Conservation (phyloP, 306 rosid genomes). For the Quercus variabilis region DNA sequence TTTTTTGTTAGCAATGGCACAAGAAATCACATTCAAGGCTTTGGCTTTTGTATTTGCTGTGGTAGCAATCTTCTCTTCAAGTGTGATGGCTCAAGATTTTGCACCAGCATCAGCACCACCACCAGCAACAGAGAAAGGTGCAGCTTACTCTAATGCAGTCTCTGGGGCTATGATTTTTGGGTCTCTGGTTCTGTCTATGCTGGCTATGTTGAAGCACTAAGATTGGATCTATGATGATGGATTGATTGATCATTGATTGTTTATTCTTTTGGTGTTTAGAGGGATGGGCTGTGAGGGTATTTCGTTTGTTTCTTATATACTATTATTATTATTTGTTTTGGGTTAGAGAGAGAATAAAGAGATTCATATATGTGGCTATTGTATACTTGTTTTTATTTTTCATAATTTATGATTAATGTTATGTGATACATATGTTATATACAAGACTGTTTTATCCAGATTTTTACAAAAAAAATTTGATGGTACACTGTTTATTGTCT, state of each 20-base stretch:
- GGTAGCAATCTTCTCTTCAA: slow-evolving; percentile 20
- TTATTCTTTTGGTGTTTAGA: not conserved
- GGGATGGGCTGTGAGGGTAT: not conserved
- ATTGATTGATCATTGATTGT: too few species aligned
- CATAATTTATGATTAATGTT: not conserved
- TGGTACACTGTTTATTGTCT: too few species aligned
- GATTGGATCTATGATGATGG: not conserved
- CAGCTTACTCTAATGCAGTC: slow-evolving; percentile 12
- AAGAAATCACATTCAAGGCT: slow-evolving; percentile 2
- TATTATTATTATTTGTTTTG: slow-evolving; percentile 9
- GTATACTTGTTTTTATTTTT: not conserved
- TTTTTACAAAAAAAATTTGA: too few species aligned
- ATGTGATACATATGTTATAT: not conserved
- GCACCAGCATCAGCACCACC: slow-evolving; percentile 20
- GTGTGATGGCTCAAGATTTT: slow-evolving; percentile 28
- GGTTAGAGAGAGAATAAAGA: slow-evolving; percentile 16
- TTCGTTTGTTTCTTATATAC: not conserved
- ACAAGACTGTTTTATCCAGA: too few species aligned
- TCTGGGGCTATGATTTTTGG: slow-evolving; percentile 33
- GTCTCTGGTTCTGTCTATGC: slow-evolving; percentile 26
- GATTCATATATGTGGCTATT: not conserved
- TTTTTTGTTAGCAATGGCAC: slow-evolving; percentile 31
- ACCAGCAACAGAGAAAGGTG: slow-evolving; percentile 12
- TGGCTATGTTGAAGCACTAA: slow-evolving; percentile 25
- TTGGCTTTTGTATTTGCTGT: not conserved